A percentile compares a stretch with the other conserved stretches of the same genome.
Evolutionary conservation across 1,139 yeast genomes (phyloP).

Genomic region (Citeromyces hawaiiensis): DNA sequence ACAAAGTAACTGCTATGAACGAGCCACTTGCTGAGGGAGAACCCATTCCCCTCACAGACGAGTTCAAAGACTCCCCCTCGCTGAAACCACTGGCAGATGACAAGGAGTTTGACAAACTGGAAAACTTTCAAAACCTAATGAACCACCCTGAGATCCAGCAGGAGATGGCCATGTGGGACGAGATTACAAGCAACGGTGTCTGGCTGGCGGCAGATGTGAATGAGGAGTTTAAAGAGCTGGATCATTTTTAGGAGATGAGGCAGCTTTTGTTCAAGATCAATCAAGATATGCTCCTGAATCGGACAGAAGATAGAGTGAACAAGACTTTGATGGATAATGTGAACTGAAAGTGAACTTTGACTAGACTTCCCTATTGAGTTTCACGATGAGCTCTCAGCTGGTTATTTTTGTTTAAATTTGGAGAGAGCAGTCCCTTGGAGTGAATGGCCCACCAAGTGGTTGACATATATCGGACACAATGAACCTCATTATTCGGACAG

Average conservation of each 20-base stretch:
- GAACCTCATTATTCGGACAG: too few species aligned
- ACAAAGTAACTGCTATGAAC: background rate
- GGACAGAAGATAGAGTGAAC: background rate
- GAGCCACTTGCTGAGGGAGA: background rate
- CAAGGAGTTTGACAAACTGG: constrained; percentile 6
- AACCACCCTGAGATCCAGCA: constrained; percentile 17
- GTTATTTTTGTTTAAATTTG: too few species aligned
- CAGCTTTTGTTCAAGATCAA: too few species aligned
- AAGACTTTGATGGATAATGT: background rate
- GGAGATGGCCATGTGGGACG: constrained; percentile 63
- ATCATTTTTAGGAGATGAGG: background rate
- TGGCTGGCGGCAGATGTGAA: constrained; percentile 38
- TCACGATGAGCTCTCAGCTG: too few species aligned
- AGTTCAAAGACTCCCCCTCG: constrained; percentile 3
- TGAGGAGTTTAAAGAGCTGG: constrained; percentile 14
- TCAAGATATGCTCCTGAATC: too few species aligned
- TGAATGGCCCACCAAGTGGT: too few species aligned
- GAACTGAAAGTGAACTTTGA: too few species aligned
- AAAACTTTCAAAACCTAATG: constrained; percentile 12
- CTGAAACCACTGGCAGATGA: constrained; percentile 2
- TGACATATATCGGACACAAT: too few species aligned
- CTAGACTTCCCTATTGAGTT: too few species aligned
- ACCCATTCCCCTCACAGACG: background rate
- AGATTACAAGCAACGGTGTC: constrained; percentile 60
- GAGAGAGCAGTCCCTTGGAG: too few species aligned